These are phyloP conservation scores for Eucalyptus fibrosa DNA, from an alignment of 345 rosid genomes.

Conservation along the genomic window DNA sequence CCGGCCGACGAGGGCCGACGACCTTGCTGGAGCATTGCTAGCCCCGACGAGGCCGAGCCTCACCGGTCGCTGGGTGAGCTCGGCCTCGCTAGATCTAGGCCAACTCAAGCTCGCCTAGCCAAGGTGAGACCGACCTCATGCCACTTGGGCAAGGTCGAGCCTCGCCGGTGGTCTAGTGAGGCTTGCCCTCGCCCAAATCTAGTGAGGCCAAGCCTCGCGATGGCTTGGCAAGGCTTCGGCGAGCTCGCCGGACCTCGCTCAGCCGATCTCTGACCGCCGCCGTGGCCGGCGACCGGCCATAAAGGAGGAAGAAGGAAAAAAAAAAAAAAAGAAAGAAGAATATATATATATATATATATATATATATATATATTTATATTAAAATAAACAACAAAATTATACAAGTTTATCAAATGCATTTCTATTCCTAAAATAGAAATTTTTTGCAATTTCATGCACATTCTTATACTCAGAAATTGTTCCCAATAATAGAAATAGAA, in stretches of 20 bases:
- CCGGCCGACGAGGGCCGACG: fast-evolving
- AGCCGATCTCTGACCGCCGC: fast-evolving
- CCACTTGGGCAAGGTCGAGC: fast-evolving
- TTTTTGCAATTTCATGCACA: too few species aligned
- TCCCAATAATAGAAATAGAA: too few species aligned
- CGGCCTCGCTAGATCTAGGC: too few species aligned
- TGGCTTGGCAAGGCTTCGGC: fast-evolving
- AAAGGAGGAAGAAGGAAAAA: too few species aligned
- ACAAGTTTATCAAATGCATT: too few species aligned
- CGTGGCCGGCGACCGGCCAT: fast-evolving
- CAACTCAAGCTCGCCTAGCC: fast-evolving
- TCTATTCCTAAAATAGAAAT: fast-evolving
- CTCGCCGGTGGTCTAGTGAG: fast-evolving
- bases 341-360: too few species aligned
- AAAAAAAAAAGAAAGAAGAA: fast-evolving
- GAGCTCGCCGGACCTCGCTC: fast-evolving
- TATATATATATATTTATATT: too few species aligned
- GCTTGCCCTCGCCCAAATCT: too few species aligned
- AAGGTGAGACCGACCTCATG: fast-evolving
- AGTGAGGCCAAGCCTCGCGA: too few species aligned
- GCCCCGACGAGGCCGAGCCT: fast-evolving
- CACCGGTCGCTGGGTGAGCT: fast-evolving
- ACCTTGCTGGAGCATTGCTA: fast-evolving
- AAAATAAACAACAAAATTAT: too few species aligned
- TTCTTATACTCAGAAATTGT: fast-evolving